Conservation (phyloP, 2,329 filamentous ascomycete species). For the Fusarium redolens region DNA sequence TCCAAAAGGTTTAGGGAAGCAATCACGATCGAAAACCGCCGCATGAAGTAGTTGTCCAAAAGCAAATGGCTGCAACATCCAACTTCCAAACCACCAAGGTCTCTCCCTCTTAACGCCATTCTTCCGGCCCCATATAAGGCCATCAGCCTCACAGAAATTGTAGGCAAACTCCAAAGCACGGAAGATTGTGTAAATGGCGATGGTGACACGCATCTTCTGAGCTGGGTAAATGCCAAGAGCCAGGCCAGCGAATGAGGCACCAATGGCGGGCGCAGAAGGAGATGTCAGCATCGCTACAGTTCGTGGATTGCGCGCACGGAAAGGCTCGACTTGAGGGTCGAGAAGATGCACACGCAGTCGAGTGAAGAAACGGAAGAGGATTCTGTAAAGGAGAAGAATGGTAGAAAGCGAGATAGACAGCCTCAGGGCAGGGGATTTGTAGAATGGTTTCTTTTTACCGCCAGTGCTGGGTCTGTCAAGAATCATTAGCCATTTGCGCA, state of each 20-base stretch:
- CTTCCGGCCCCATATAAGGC: constrained; percentile 71
- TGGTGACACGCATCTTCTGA: constrained; percentile 75
- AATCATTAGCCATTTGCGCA: constrained; percentile 3
- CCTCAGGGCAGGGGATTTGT: constrained; percentile 76
- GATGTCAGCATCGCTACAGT: constrained; percentile 82
- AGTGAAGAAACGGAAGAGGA: constrained; percentile 90
- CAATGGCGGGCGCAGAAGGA: constrained; percentile 86
- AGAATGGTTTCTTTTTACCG: constrained; percentile 63
- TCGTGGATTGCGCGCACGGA: constrained; percentile 84
- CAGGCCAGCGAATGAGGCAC: constrained; percentile 86
- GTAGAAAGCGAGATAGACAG: constrained; percentile 85
- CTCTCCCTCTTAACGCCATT: constrained; percentile 67
- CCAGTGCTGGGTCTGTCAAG: constrained; percentile 41
- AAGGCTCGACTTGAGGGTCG: constrained; percentile 81
- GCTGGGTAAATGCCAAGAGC: constrained; percentile 80
- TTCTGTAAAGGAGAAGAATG: constrained; percentile 87
- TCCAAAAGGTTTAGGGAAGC: constrained; percentile 66
- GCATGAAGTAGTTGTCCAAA: constrained; percentile 82
- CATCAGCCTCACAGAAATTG: constrained; percentile 82
- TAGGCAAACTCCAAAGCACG: constrained; percentile 87
- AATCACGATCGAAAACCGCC: constrained; percentile 80
- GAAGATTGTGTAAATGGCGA: constrained; percentile 85
- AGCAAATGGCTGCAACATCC: constrained; percentile 81
- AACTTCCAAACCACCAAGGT: constrained; percentile 88
- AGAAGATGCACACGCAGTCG: constrained; percentile 83